Conservation (phyloP, 352 stramenopile species). For the Phytopythium aichiense region DNA sequence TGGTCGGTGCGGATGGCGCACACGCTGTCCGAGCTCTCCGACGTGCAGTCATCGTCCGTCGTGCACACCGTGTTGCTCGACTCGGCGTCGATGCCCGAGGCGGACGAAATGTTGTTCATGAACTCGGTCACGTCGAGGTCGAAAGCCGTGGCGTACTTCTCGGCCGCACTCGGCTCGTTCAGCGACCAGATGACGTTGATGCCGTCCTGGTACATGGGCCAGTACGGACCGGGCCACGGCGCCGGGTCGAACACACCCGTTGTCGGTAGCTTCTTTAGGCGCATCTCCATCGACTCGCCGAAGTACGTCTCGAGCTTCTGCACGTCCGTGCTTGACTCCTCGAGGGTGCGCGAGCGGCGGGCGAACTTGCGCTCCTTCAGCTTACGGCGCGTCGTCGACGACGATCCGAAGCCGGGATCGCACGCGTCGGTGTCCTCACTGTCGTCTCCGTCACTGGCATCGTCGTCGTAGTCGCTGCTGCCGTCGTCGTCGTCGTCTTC, state of each 20-base stretch:
- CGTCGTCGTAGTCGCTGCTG: background rate
- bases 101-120: slow-evolving; percentile 24
- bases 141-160: slow-evolving; percentile 45
- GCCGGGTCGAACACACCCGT: slow-evolving; percentile 8
- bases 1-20: slow-evolving; percentile 15
- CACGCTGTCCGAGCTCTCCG: slow-evolving; percentile 11
- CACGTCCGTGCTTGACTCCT: slow-evolving; percentile 29
- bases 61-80: slow-evolving; percentile 12
- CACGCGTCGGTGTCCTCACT: slow-evolving; percentile 3
- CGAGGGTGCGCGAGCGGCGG: slow-evolving; percentile 9
- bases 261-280: slow-evolving; percentile 19
- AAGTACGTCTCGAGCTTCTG: slow-evolving; percentile 22
- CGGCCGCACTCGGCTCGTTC: slow-evolving; percentile 22
- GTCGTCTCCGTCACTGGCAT: background rate
- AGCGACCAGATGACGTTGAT: slow-evolving; percentile 47
- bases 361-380: background rate
- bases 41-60: slow-evolving; percentile 10
- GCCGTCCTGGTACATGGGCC: slow-evolving; percentile 51
- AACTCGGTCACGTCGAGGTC: slow-evolving; percentile 22
- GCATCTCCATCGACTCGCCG: slow-evolving; percentile 18
- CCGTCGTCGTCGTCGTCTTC: background rate
- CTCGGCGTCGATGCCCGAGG: slow-evolving; percentile 24
- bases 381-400: background rate
- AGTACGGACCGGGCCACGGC: slow-evolving; percentile 40
- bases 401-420: slow-evolving; percentile 5